These are phyloP conservation scores for Mycena metata DNA, from an alignment of 768 basidiomycete genomes.

Conservation along the genomic window DNA sequence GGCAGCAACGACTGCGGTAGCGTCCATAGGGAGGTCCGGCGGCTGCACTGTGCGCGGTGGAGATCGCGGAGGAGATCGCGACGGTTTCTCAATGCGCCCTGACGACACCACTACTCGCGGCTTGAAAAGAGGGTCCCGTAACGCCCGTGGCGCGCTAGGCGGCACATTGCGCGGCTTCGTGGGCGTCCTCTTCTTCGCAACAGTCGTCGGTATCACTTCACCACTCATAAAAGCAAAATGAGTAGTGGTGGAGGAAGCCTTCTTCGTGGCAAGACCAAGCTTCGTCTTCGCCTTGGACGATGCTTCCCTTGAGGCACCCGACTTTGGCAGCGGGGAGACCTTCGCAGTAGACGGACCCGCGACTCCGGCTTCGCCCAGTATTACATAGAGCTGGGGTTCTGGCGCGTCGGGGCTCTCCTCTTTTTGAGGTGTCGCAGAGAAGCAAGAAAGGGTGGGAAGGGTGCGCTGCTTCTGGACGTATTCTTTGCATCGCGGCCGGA, in stretches of 20 bases:
- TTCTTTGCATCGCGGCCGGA: constrained; percentile 29
- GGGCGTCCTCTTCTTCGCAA: not conserved
- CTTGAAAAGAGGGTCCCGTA: not conserved
- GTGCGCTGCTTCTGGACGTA: constrained; percentile 32
- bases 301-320: not conserved
- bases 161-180: not conserved
- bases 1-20: not conserved
- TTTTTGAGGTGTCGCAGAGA: not conserved
- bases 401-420: not conserved
- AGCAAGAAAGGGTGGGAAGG: constrained; percentile 26
- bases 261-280: not conserved
- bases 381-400: not conserved
- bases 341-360: not conserved
- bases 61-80: constrained; percentile 9
- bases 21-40: constrained; percentile 5
- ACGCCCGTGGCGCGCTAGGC: not conserved
- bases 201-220: not conserved
- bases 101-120: constrained; percentile 4
- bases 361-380: not conserved
- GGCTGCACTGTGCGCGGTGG: constrained; percentile 4
- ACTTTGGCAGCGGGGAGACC: too few species aligned
- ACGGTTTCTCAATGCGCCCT: constrained; percentile 33
- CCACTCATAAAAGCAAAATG: too few species aligned
- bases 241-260: not conserved
- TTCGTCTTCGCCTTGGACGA: not conserved